Evolutionary conservation across 768 basidiomycete species (phyloP), one percentile per base, ranked within the genome.

Genomic region (Macrolepiota dolichaula): DNA sequence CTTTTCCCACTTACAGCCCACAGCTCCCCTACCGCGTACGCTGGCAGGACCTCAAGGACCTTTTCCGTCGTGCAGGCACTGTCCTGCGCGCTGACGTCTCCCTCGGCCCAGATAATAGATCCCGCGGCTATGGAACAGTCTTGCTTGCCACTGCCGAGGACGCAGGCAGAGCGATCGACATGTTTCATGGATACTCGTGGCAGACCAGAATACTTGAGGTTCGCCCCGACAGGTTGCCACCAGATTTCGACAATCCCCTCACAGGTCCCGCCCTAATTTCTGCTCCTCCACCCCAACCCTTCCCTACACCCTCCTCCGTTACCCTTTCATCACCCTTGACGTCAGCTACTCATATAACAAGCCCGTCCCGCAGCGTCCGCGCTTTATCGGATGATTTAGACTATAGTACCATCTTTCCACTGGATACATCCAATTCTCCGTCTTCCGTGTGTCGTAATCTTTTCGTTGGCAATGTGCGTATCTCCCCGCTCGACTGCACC

Each of bases 1-100:
- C 54, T 10, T 60, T 57, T 55, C 57, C 36, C 65, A 51, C 47
- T 58, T 46, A 61, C 55, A 47, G 27, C 63, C 50, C 52, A n/a
- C 63, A 96, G 94, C 85, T 99, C 25, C 97, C 97, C 0, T 98
- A 96, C 74, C 83, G 96, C 63, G 96, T 98, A 40, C 87, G 97
- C 58, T 99, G 97, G 97, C 97, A 99, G 77, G 97, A 99, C 77
- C 84, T 99, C 64, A 98, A 99, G 68, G 96, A 99, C 72, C 85
- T 99, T 55, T 98, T 99, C 74, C 86, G 96, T 38, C 91, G 92
- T 65, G 92, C 96, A 5, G 97, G 97, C 44, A 97, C 92, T 29
- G 87, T 96, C 64, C 77, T 93, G 38, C 81, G 91, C 52, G 88
- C 94, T 42, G 85, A 89, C 70, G 85, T 92, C 64, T 82, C 90